Conservation (phyloP, 2,329 filamentous ascomycete species). For the Sporothrix mexicana region DNA sequence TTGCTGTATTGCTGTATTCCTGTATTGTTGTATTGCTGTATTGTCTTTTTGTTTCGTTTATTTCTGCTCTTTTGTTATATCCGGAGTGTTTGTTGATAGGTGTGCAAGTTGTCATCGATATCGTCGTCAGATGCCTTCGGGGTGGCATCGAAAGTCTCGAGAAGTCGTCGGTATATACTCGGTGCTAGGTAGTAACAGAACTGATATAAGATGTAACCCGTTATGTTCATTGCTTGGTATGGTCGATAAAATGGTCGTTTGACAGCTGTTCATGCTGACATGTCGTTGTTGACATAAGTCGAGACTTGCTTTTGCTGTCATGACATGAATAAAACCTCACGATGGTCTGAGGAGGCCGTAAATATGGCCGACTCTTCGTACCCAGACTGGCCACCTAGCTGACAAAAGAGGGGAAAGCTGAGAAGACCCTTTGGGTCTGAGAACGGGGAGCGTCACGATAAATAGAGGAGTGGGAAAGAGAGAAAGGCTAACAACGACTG, state of each 20-base stretch:
- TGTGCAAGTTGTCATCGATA: not conserved
- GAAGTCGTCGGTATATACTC: not conserved
- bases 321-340: not conserved
- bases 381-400: not conserved
- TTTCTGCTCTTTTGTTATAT: not conserved
- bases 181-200: not conserved
- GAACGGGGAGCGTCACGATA: not conserved
- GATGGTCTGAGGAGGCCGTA: not conserved
- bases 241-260: not conserved
- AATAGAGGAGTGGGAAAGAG: not conserved
- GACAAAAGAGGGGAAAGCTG: constrained; percentile 3
- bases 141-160: not conserved
- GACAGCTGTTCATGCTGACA: not conserved
- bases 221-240: not conserved
- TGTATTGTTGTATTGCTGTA: not conserved
- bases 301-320: too few relatives aligned
- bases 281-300: too few relatives aligned
- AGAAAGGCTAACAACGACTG: not conserved
- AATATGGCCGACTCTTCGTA: not conserved
- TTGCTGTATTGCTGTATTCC: not conserved
- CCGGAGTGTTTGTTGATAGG: not conserved
- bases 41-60: not conserved
- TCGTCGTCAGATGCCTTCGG: not conserved
- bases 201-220: not conserved
- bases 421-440: not conserved